Base-by-base conservation (phyloP, 2,329 filamentous ascomycete species). In the Fusarium albidum region DNA sequence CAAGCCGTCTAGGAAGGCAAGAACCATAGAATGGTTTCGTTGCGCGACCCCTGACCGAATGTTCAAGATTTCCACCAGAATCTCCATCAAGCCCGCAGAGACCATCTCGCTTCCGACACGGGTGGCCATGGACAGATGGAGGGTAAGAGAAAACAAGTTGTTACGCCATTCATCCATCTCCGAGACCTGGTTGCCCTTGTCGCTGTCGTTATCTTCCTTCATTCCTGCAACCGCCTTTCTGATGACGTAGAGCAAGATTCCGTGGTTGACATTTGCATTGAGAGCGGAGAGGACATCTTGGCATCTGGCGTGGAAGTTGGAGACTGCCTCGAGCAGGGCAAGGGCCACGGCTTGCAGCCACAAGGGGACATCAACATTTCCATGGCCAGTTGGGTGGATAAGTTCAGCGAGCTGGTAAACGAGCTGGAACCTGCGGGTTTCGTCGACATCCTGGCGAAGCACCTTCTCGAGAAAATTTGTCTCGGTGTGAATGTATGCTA, bases 251-350 rank as follows among this genome's bases (percentile, higher is more conserved):
- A 98, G 89, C 37, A 99, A 81, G 26, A 98, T 89, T 12, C 95
- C 96, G 66, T 99, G 96, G 66, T 96, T 98, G 31, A 98, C 94
- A 64, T 94, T 96, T 47, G 96, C 91, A 67, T 92, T 96, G 34
- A 99, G 79, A n/a, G 95, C 92, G 34, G 91, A 87, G 59, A 92
- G 87, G 18, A 99, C 89, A 70, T 99, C 95, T 28, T 86, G 79
- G 26, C 88, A 84, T 68, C 92, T 93, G 50, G 82, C 78, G 65
- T 90, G 88, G 69, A 91, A 91, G 68, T 86, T 89, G 7, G 91
- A 86, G 50, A 99, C 81, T n/a, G 91, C 90, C 70, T 97, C 92
- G 43, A 99, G 79, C 1, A 94, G 83, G 44, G 86, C 84, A 45
- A 99, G 79, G 8, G 92, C 90, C 54, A 93, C 86, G 3, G 91